A percentile compares a stretch with the other conserved stretches of the same genome.
Evolutionary conservation across 2,329 filamentous ascomycete species (phyloP).

Genomic region (Mycosphaerella sp.): DNA sequence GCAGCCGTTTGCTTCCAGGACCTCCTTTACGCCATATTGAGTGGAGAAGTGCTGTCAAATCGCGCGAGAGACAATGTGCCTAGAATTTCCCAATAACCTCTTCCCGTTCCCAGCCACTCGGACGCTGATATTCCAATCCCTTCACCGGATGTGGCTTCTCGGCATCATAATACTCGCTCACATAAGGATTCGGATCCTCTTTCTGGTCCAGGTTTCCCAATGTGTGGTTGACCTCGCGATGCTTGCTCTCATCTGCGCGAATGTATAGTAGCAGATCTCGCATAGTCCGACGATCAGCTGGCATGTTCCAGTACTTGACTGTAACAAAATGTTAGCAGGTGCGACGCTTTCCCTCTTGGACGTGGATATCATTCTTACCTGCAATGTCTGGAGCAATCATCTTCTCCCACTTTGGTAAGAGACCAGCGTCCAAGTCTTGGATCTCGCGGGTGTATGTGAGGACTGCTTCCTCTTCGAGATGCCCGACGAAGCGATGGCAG

Average conservation of each 20-base stretch:
- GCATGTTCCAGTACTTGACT: slow-evolving; percentile 89
- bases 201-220: slow-evolving; percentile 79
- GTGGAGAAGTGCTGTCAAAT: background rate
- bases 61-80: too few species aligned
- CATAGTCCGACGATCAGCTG: slow-evolving; percentile 75
- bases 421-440: slow-evolving; percentile 77
- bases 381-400: slow-evolving; percentile 83
- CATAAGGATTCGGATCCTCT: slow-evolving; percentile 87
- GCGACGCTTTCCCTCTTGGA: too few species aligned
- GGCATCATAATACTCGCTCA: slow-evolving; percentile 69
- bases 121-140: slow-evolving; percentile 57
- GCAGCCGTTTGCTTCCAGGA: background rate
- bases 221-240: slow-evolving; percentile 88
- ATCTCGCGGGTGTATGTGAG: slow-evolving; percentile 90
- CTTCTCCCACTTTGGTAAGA: slow-evolving; percentile 72
- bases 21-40: background rate
- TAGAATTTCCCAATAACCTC: slow-evolving; percentile 58
- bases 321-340: too few species aligned
- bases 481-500: slow-evolving; percentile 92
- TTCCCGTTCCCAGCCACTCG: slow-evolving; percentile 72
- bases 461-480: slow-evolving; percentile 95
- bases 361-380: too few species aligned
- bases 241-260: slow-evolving; percentile 76
- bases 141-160: slow-evolving; percentile 63
- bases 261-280: slow-evolving; percentile 82